Conservation (phyloP, 1,284 basidiomycete species). For the Trichosporon coremiiforme region DNA sequence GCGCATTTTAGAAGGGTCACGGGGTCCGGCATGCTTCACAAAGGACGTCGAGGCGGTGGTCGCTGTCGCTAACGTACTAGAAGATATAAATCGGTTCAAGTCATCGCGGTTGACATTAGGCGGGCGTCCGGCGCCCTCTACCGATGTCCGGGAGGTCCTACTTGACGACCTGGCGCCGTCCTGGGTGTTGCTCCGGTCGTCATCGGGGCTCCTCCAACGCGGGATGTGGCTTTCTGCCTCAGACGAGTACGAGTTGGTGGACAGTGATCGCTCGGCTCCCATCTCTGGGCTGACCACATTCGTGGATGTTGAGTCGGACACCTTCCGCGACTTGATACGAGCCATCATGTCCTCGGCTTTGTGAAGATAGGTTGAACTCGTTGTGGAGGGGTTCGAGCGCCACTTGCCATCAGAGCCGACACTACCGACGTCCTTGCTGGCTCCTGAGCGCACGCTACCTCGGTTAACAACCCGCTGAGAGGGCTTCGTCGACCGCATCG, state of each 20-base stretch:
- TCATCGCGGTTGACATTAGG: conserved; percentile 60
- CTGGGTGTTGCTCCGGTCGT: conserved; percentile 1
- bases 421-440: conserved; percentile 29
- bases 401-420: conserved; percentile 34
- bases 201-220: conserved; percentile 4
- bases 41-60: conserved; percentile 78
- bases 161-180: conserved; percentile 8
- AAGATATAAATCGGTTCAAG: conserved; percentile 79
- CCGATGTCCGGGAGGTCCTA: conserved; percentile 10
- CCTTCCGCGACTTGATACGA: conserved; percentile 65
- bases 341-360: conserved; percentile 78
- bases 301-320: conserved; percentile 46
- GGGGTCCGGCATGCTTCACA: conserved; percentile 73
- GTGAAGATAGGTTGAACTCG: conserved; percentile 64
- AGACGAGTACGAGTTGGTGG: conserved; percentile 7
- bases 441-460: not conserved
- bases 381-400: conserved; percentile 52
- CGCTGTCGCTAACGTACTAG: conserved; percentile 61
- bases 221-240: conserved; percentile 22
- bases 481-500: conserved; percentile 1
- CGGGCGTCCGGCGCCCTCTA: conserved; percentile 29
- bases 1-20: conserved; percentile 50
- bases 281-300: conserved; percentile 22
- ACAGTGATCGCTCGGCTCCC: not conserved
- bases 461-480: conserved; percentile 15